Base-by-base conservation (phyloP, 2,329 filamentous ascomycete species). In the Colletotrichum filicis region DNA sequence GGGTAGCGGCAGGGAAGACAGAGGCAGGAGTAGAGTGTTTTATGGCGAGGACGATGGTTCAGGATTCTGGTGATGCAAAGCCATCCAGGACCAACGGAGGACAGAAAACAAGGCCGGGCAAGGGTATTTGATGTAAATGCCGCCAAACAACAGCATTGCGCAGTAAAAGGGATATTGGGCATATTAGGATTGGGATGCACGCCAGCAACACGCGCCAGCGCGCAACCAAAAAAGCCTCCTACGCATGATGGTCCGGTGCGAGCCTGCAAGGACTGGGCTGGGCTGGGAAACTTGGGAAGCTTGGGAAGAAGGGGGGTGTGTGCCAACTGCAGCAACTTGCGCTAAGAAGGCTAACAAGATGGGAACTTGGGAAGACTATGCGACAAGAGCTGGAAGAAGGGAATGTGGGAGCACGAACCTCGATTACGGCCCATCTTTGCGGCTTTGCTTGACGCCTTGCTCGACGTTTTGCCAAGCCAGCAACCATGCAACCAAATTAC, bases 401-500 rank as follows among this genome's bases (percentile, higher is more conserved):
- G 57, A 67, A 71, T 46, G 37, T 52, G 53, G 68, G 68, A 68
- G 68, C 53, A 74, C 71, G 59, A 67, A 74, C 71, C 71, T 74
- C 71, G 61, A 72, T 74, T 74, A 46, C 71, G 71, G 24, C 68
- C 71, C 71, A 74, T 74, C 57, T 67, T 71, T 61, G 57, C 63
- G 14, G 12, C 14, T 42, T 42, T 12, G 35, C 35, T 37, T 37
- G 22, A 35, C 16, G 58, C 22, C 24, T 46, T 37, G 37, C 8
- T 9, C 30, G 11, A 35, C 46, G 35, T 64, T 64, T 6, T 53
- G 68, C 68, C 71, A 72, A 74, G 71, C 71, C 68, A 74, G 68
- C 28, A 71, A 73, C 56, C 66, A 73, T 66, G 71, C 71, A 74
- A 66, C 14, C 30, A 74, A 74, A 72, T 74, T 74, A 72, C 28